Conservation (phyloP, 352 stramenopile genomes). For the Phytophthora pluvialis region DNA sequence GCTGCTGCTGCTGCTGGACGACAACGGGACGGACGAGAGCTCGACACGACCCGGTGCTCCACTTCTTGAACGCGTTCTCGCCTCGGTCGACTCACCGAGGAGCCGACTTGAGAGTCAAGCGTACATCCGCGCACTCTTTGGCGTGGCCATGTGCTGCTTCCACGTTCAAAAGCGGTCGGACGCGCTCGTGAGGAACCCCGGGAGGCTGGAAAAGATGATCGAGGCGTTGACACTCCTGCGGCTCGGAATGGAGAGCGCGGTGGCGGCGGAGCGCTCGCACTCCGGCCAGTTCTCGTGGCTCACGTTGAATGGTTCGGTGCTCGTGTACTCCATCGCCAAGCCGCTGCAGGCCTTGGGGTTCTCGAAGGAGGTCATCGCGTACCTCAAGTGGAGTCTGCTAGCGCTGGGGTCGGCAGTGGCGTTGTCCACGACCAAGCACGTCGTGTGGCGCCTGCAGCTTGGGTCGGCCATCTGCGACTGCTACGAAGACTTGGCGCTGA, state of each 20-base stretch:
- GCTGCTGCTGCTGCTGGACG: constrained; percentile 17
- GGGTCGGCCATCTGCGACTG: constrained; percentile 59
- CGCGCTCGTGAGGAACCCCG: constrained; percentile 45
- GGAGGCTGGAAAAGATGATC: constrained; percentile 59
- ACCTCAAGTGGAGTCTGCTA: constrained; percentile 70
- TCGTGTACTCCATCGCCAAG: constrained; percentile 59
- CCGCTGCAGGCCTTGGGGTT: constrained; percentile 60
- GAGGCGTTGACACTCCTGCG: constrained; percentile 44
- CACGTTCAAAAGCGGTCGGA: constrained; percentile 45
- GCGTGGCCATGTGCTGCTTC: constrained; percentile 51
- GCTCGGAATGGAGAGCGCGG: constrained; percentile 48
- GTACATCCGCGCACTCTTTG: constrained; percentile 55
- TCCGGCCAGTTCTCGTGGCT: constrained; percentile 56
- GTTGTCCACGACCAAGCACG: constrained; percentile 68
- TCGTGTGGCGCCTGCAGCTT: constrained; percentile 71
- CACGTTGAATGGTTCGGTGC: constrained; percentile 67
- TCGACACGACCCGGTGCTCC: neutral
- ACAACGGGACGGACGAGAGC: constrained; percentile 5
- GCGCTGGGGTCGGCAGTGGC: constrained; percentile 58
- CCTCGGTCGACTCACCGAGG: neutral
- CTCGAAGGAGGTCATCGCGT: constrained; percentile 55
- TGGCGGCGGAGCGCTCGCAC: constrained; percentile 43
- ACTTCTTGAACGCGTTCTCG: constrained; percentile 23
- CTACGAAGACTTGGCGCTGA: constrained; percentile 57
- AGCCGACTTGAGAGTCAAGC: constrained; percentile 28